Evolutionary conservation across 2,329 filamentous ascomycete species (phyloP).

Genomic region (Gnomoniopsis sp.): DNA sequence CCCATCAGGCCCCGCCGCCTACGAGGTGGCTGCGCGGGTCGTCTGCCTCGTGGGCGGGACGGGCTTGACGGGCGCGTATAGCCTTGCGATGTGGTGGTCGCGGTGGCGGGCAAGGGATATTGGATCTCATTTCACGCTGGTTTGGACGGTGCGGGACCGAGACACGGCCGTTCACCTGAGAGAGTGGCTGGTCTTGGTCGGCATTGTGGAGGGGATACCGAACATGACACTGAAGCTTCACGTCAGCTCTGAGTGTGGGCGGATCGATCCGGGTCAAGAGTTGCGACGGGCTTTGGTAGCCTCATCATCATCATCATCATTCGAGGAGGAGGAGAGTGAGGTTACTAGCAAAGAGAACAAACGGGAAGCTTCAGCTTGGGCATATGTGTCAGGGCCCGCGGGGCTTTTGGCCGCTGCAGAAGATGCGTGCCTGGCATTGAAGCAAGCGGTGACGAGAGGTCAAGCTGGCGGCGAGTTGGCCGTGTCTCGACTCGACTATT

Average conservation of each 20-base stretch:
- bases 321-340: not conserved
- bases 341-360: not conserved
- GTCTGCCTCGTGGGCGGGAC: slow-evolving; percentile 8
- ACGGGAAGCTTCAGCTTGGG: slow-evolving; percentile 8
- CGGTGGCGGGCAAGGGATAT: not conserved
- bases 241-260: slow-evolving; percentile 10
- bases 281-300: not conserved
- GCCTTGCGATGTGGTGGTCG: slow-evolving; percentile 8
- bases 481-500: no score
- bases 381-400: slow-evolving; percentile 7
- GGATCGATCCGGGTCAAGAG: not conserved
- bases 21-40: not conserved
- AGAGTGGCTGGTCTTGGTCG: slow-evolving; percentile 4
- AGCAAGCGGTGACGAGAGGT: no score
- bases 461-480: no score
- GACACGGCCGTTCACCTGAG: not conserved
- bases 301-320: no score
- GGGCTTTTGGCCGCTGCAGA: slow-evolving; percentile 4
- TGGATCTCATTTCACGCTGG: not conserved
- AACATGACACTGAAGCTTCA: slow-evolving; percentile 4
- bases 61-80: slow-evolving; percentile 3
- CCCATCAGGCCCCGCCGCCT: not conserved
- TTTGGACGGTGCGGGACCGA: slow-evolving; percentile 7
- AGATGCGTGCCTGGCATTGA: not conserved
- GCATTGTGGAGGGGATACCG: not conserved